Evolutionary conservation across 495 filamentous ascomycete genomes (phyloP).

Genomic region (Neurospora sublineolata): DNA sequence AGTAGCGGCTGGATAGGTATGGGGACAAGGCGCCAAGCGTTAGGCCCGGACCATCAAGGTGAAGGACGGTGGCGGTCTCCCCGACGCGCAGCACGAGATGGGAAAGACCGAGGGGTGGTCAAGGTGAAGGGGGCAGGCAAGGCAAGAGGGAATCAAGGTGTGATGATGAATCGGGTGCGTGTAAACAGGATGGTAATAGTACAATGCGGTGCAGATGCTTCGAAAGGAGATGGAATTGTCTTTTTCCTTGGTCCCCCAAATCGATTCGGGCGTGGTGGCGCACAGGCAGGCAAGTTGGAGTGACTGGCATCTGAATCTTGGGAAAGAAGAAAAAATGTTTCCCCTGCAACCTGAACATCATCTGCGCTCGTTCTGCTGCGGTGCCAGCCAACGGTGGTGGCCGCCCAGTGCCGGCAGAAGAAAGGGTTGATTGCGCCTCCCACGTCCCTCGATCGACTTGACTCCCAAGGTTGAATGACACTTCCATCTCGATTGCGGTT

Average conservation of each 20-base stretch:
- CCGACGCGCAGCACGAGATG: not conserved
- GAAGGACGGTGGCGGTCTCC: not conserved
- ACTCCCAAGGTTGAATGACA: not conserved
- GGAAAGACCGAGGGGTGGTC: not conserved
- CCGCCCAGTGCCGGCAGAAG: not conserved
- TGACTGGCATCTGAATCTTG: constrained; percentile 3
- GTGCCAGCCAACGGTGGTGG: not conserved
- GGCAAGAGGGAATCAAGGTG: not conserved
- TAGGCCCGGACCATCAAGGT: not conserved
- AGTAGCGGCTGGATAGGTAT: not conserved
- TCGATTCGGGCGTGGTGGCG: not conserved
- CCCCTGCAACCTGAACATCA: constrained; percentile 3
- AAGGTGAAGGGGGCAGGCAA: not conserved
- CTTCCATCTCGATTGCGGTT: not conserved
- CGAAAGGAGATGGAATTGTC: not conserved
- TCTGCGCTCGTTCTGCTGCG: not conserved
- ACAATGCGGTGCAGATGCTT: not conserved
- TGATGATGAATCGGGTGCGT: not conserved
- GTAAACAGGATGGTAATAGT: not conserved
- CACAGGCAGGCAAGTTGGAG: constrained; percentile 1
- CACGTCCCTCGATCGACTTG: not conserved
- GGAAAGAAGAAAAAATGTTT: constrained; percentile 15
- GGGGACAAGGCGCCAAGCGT: not conserved
- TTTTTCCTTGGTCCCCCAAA: constrained; percentile 7
- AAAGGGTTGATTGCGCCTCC: not conserved